phyloP scores from a whole-genome alignment of 2,329 filamentous ascomycete species.

The Sporothrix inflata region DNA sequence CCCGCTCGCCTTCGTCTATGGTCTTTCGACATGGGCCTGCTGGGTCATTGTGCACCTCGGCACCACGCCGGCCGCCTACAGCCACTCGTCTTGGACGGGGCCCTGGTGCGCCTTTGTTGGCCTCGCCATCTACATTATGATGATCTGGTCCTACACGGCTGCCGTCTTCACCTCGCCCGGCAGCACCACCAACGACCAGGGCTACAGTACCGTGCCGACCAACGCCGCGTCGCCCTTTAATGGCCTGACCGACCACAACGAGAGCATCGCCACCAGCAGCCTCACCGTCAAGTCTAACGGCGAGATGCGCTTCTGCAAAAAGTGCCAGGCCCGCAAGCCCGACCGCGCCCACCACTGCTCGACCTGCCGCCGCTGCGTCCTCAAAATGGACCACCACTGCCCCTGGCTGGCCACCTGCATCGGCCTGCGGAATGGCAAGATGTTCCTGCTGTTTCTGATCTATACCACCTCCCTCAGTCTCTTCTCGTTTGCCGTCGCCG shows the following conservation, averaged over 20 bases:
- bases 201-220: constrained; percentile 81
- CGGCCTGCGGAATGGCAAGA: constrained; percentile 91
- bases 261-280: constrained; percentile 52
- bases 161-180: constrained; percentile 94
- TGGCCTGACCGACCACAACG: constrained; percentile 45
- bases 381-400: constrained; percentile 99
- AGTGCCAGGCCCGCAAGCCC: constrained; percentile 92
- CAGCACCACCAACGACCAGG: constrained; percentile 64
- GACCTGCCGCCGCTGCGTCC: constrained; percentile 87
- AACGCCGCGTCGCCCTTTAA: not conserved
- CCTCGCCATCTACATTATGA: constrained; percentile 71
- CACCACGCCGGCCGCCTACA: constrained; percentile 53
- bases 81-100: constrained; percentile 25
- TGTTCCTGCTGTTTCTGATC: constrained; percentile 87
- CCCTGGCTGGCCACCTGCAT: constrained; percentile 97
- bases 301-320: constrained; percentile 90
- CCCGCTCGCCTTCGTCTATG: constrained; percentile 86
- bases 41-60: constrained; percentile 82
- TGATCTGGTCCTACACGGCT: constrained; percentile 87
- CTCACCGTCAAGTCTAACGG: constrained; percentile 94
- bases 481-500: constrained; percentile 75
- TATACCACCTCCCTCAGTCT: constrained; percentile 89
- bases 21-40: constrained; percentile 89
- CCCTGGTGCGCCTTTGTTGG: constrained; percentile 59
- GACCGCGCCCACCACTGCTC: constrained; percentile 97